These are phyloP conservation scores for Scheffersomyces illinoinensis DNA, from an alignment of 1,139 yeast genomes.

Conservation along the genomic window DNA sequence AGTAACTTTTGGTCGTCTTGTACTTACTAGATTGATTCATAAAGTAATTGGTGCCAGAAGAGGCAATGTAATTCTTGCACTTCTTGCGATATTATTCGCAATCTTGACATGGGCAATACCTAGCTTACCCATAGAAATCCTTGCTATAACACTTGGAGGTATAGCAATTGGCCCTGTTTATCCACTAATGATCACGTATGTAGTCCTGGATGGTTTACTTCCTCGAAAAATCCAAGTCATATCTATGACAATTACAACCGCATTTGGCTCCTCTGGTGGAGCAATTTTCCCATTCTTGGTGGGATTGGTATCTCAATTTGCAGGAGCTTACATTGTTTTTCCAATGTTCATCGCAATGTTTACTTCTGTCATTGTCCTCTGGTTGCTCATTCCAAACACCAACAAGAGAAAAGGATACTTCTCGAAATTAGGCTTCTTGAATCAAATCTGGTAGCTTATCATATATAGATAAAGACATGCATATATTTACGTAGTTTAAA, in stretches of 20 bases:
- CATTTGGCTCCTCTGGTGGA: conserved; percentile 64
- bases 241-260: conserved; percentile 55
- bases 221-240: conserved; percentile 58
- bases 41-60: conserved; percentile 50
- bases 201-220: conserved; percentile 38
- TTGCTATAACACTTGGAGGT: conserved; percentile 50
- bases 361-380: conserved; percentile 34
- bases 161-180: conserved; percentile 55
- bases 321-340: conserved; percentile 56
- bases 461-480: neutral
- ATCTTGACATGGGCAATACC: conserved; percentile 50
- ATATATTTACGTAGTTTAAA: conserved; percentile 9
- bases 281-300: conserved; percentile 58
- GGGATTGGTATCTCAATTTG: conserved; percentile 52
- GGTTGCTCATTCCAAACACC: conserved; percentile 49
- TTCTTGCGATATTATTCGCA: conserved; percentile 36
- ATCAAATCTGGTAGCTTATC: neutral
- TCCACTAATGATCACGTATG: conserved; percentile 52
- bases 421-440: neutral
- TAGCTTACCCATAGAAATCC: conserved; percentile 16
- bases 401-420: conserved; percentile 1
- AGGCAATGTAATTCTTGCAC: conserved; percentile 37
- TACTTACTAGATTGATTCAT: conserved; percentile 44
- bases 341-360: conserved; percentile 50
- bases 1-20: conserved; percentile 58